Conservation (phyloP, 2,329 filamentous ascomycete genomes). For the Penicillium corylophilum region DNA sequence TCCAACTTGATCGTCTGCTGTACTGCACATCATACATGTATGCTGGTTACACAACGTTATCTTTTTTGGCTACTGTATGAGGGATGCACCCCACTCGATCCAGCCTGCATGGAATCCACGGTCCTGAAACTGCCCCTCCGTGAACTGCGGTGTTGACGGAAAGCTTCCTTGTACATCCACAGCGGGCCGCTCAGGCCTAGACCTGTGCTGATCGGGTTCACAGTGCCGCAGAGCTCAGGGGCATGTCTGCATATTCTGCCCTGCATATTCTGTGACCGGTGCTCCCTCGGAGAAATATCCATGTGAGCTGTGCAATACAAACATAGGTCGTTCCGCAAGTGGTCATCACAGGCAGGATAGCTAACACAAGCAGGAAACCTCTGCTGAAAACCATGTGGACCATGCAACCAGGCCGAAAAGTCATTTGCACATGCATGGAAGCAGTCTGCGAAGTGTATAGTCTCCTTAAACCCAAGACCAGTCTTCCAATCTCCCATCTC, state of each 20-base stretch:
- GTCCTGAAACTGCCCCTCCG: neutral
- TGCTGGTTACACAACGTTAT: too few species aligned
- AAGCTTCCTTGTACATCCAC: neutral
- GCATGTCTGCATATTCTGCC: neutral
- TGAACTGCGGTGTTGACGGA: neutral
- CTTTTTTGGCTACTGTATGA: too few species aligned
- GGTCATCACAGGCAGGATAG: neutral
- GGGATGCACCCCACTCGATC: constrained; percentile 1
- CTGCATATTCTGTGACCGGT: neutral
- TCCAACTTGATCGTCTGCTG: constrained; percentile 15
- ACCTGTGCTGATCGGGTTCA: neutral
- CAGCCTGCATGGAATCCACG: neutral
- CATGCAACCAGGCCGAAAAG: neutral
- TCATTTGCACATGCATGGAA: constrained; percentile 1
- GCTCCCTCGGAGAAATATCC: neutral
- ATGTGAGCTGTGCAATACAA: neutral
- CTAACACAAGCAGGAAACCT: neutral
- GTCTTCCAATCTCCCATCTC: neutral
- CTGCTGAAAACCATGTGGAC: neutral
- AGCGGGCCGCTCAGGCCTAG: neutral
- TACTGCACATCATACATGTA: constrained; percentile 16
- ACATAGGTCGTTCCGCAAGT: neutral
- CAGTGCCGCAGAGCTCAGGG: neutral
- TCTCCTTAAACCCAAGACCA: neutral
- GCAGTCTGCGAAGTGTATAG: neutral